Base-by-base conservation (phyloP, 495 filamentous ascomycete genomes). In the Penicillium waksmanii region DNA sequence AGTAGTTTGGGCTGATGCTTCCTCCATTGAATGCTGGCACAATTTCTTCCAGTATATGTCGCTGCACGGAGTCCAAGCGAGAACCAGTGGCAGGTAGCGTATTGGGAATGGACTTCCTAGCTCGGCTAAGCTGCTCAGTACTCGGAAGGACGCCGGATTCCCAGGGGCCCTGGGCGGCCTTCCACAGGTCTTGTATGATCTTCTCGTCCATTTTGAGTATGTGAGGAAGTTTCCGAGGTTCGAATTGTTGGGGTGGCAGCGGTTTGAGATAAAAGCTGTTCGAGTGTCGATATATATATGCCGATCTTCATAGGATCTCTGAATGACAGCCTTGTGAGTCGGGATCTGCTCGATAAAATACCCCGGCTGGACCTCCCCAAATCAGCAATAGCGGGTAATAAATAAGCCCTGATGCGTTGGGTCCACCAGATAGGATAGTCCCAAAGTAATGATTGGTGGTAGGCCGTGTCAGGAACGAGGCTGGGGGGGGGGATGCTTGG, bases 1-100 rank as follows among this genome's bases (percentile, higher is more conserved):
- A 95, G 78, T 96, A 98, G 58, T 81, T 80, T 33, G 85, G 69
- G 63, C 85, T 82, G 64, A 86, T 75, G 71, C 82, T 83, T 73
- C 82, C 74, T 17, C 72, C 77, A 61, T 88, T 89, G 55, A 94
- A 82, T 5, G 80, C 87, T 0, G 90, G 89, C 18, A 86, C 80
- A 55, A 93, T 80, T 60, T 86, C 79, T 21, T 76, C 43, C n/a
- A 83, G 53, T 18, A 93, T 67, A 58, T 89, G 85, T 17, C 65
- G 54, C 31, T 76, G 75, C 10, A 78, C 72, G 12, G 61, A 56
- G 47, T 80, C 72, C 13, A 84, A 72, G 3, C 80, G 82, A 12
- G 74, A 58, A 34, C 84, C 85, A 1, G 63, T 50, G 5, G 69
- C 57, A 12, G 75, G 74, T 4, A 87, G 75, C 1, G 61, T 51